Base-by-base conservation (phyloP, 495 filamentous ascomycete genomes). In the Talaromyces proteolyticus region DNA sequence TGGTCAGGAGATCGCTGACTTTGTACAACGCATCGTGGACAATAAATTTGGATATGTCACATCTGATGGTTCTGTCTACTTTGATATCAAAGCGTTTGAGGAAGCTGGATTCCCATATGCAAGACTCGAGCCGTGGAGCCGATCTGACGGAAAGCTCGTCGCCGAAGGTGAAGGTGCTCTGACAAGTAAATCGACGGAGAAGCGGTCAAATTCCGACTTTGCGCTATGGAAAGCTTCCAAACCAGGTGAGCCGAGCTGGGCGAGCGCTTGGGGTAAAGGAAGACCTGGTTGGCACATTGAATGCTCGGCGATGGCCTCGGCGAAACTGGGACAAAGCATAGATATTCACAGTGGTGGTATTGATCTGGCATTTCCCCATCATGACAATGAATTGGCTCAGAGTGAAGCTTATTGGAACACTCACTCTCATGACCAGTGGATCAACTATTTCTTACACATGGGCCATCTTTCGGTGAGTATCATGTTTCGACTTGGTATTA, bases 201-300 rank as follows among this genome's bases (percentile, higher is more conserved):
- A 96, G 64, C 79, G 81, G 22, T 80, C 80, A 6, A 67, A 79
- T 2, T 81, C 82, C 3, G 92, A 98, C 60, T 98, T 98, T 67
- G 93, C 91, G 2, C 73, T 97, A 3, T 96, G 91, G 92, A 98
- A 98, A 68, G 79, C 86, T 34, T 90, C 85, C 0, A 96, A 94
- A 67, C 80, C 87, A 3, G 92, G 93, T 34, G 93, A 98, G 71
- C 93, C 93, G 1, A 86, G 78, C 52, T 98, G 93, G 93, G 69
- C 81, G 10, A 89, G 84, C 56, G 78, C 78, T 4, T 98, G 93
- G 92, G 90, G 91, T 7, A 72, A 79, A 42, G 91, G 92, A 21
- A 76, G 93, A 17, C 93, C 93, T 0, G 93, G 93, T 14, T 96
- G 90, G 93, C 93, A 97, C 65, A 96, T 98, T 53, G 92, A 98